Evolutionary conservation across 1,139 yeast genomes (phyloP).

Genomic region (Lodderomyces theae): DNA sequence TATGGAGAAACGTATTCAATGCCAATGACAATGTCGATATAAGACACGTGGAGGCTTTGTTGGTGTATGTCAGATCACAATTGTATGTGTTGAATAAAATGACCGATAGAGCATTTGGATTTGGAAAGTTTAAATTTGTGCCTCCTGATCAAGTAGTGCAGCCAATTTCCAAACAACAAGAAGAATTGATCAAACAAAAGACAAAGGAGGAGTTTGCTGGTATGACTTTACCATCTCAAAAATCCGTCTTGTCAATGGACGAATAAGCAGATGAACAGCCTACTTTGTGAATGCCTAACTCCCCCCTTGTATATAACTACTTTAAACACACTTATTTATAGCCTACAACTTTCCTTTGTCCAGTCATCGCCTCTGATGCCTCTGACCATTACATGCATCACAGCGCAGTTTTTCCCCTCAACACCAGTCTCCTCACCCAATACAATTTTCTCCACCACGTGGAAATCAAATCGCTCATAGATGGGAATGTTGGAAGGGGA

Average conservation of each 20-base stretch:
- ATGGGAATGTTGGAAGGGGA: slow-evolving; percentile 53
- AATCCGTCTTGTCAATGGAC: slow-evolving; percentile 60
- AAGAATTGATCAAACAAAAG: slow-evolving; percentile 40
- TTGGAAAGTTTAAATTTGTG: slow-evolving; percentile 82
- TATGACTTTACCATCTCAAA: slow-evolving; percentile 58
- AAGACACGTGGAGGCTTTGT: slow-evolving; percentile 80
- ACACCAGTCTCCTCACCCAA: slow-evolving; percentile 43
- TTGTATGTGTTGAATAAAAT: slow-evolving; percentile 79
- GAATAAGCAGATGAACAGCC: too few species aligned
- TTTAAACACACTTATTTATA: slow-evolving; percentile 12
- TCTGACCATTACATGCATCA: slow-evolving; percentile 60
- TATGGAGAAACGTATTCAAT: slow-evolving; percentile 89
- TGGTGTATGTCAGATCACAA: slow-evolving; percentile 86
- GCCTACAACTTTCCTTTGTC: slow-evolving; percentile 22
- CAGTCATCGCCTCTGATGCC: slow-evolving; percentile 43
- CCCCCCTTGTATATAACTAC: slow-evolving; percentile 9
- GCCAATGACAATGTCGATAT: slow-evolving; percentile 81
- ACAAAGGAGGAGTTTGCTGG: slow-evolving; percentile 36
- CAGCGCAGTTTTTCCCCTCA: slow-evolving; percentile 48
- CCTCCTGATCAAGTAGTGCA: slow-evolving; percentile 81
- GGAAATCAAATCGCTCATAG: slow-evolving; percentile 57
- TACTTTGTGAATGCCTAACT: too few species aligned
- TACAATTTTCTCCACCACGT: slow-evolving; percentile 46
- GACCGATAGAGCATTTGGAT: slow-evolving; percentile 88
- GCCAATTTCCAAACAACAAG: slow-evolving; percentile 65